phyloP scores from a whole-genome alignment of 352 stramenopile genomes.

The Phytophthora fragariaefolia region DNA sequence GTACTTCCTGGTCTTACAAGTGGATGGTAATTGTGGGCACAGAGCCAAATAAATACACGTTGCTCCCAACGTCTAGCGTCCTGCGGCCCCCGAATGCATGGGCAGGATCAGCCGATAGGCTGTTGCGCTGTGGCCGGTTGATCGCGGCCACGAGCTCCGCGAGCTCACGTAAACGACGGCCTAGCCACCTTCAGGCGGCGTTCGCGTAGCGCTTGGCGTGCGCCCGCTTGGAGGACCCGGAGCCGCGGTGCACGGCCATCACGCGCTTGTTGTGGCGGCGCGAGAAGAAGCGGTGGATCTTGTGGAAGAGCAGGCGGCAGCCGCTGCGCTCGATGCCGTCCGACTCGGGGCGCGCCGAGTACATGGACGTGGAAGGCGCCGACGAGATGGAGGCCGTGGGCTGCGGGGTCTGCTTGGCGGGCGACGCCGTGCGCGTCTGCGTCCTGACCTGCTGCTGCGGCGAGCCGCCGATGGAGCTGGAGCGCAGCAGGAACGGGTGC shows the following conservation, averaged over 20 bases:
- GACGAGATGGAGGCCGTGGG: conserved; percentile 31
- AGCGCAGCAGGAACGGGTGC: conserved; percentile 62
- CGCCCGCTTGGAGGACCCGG: conserved; percentile 27
- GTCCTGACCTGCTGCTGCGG: conserved; percentile 16
- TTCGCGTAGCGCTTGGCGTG: conserved; percentile 29
- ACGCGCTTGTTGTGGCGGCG: conserved; percentile 53
- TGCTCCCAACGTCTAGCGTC: conserved; percentile 31
- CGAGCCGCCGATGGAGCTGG: conserved; percentile 18
- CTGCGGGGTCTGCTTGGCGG: conserved; percentile 30
- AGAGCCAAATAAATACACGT: conserved; percentile 49
- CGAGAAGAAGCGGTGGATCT: conserved; percentile 56
- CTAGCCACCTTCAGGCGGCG: conserved; percentile 49
- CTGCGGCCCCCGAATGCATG: conserved; percentile 25
- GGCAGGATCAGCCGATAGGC: conserved; percentile 35
- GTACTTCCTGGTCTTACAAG: conserved; percentile 30
- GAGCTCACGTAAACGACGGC: conserved; percentile 33
- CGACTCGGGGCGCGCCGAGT: conserved; percentile 30
- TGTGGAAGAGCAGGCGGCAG: conserved; percentile 44
- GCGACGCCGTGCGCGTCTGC: conserved; percentile 12
- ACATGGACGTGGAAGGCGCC: conserved; percentile 32
- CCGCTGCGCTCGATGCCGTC: conserved; percentile 34
- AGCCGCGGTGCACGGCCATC: conserved; percentile 42
- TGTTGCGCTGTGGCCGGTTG: conserved; percentile 34
- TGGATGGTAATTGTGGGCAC: conserved; percentile 35
- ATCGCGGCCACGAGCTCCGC: conserved; percentile 26